A percentile compares a stretch with the other conserved stretches of the same genome.
Evolutionary conservation across 306 rosid genomes (phyloP).

Genomic region (Cucurbita argyrosperma): DNA sequence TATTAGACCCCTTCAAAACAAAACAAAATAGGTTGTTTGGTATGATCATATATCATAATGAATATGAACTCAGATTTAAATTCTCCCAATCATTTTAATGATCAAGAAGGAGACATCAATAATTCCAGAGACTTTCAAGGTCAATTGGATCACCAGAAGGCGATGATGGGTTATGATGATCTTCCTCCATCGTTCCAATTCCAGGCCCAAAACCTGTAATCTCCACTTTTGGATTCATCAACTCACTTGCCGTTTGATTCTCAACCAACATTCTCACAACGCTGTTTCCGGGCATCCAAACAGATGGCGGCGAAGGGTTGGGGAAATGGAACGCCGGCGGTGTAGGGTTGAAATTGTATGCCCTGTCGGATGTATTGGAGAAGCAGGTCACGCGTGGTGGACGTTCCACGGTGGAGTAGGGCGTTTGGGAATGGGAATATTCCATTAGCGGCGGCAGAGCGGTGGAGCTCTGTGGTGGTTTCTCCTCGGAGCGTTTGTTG

Average conservation of each 20-base stretch:
- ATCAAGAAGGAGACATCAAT: background rate
- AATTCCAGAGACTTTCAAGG: background rate
- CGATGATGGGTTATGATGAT: background rate
- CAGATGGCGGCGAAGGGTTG: background rate
- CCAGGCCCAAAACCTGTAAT: background rate
- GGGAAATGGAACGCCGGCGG: background rate
- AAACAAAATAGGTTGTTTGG: too few relatives aligned
- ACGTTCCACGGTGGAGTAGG: background rate
- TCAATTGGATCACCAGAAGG: background rate
- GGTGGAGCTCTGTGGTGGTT: background rate
- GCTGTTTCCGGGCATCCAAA: background rate
- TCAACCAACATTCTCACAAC: background rate
- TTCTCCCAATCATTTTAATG: too few relatives aligned
- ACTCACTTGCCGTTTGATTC: background rate
- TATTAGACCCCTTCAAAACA: too few relatives aligned
- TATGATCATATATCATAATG: too few relatives aligned
- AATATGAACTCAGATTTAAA: too few relatives aligned
- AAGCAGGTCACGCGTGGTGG: background rate
- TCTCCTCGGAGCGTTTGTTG: background rate
- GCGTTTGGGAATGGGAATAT: background rate
- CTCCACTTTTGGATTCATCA: constrained; percentile 2
- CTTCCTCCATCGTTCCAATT: background rate
- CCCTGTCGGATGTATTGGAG: background rate
- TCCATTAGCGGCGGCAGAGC: background rate
- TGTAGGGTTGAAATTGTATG: background rate